Percentiles rank a stretch among this genome's conserved stretches.
phyloP scores from a whole-genome alignment of 2,329 filamentous ascomycete species.

The Talaromyces funiculosus region DNA sequence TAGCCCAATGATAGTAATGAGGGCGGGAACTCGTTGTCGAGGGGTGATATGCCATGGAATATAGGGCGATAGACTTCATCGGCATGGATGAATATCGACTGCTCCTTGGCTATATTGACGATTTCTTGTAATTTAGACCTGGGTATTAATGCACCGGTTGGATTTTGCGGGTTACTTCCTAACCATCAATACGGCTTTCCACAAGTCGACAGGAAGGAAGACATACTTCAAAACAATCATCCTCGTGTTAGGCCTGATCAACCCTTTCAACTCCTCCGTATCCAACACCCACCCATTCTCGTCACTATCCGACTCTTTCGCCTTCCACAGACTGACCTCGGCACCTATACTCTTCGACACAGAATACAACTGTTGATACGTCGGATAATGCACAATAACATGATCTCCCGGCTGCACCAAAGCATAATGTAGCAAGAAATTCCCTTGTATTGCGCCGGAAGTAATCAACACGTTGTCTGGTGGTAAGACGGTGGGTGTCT shows the following conservation, averaged over 20 bases:
- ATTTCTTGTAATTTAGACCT: slow-evolving; percentile 56
- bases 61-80: slow-evolving; percentile 83
- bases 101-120: slow-evolving; percentile 56
- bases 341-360: slow-evolving; percentile 70
- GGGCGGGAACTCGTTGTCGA: slow-evolving; percentile 54
- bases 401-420: slow-evolving; percentile 70
- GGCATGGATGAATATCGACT: slow-evolving; percentile 61
- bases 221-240: slow-evolving; percentile 58
- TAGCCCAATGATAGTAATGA: slow-evolving; percentile 69
- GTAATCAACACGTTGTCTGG: slow-evolving; percentile 68
- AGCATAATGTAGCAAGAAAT: slow-evolving; percentile 71
- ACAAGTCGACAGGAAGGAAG: too few species aligned
- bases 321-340: slow-evolving; percentile 70
- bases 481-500: slow-evolving; percentile 43
- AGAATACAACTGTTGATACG: slow-evolving; percentile 77
- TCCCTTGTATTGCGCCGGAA: slow-evolving; percentile 76
- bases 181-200: background rate
- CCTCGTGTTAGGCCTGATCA: slow-evolving; percentile 50
- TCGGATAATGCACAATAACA: slow-evolving; percentile 80
- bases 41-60: slow-evolving; percentile 62
- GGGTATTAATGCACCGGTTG: slow-evolving; percentile 66
- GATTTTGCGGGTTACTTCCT: slow-evolving; percentile 73
- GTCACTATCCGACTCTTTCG: slow-evolving; percentile 47
- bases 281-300: slow-evolving; percentile 60
- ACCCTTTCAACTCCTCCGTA: slow-evolving; percentile 56